These are phyloP conservation scores for Acer saccharum DNA, from an alignment of 345 rosid species.

Conservation along the genomic window DNA sequence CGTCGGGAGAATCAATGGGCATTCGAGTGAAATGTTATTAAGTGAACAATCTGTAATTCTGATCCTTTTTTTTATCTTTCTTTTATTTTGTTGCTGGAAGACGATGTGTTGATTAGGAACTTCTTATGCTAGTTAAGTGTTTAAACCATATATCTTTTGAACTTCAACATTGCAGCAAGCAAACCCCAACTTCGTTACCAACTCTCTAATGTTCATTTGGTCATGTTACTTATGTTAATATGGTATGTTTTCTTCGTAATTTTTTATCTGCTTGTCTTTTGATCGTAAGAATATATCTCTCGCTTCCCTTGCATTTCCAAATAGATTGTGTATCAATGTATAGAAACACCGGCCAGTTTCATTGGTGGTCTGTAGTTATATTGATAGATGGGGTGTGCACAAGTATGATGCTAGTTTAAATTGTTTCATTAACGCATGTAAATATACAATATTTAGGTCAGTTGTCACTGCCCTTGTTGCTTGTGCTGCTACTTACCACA, in stretches of 20 bases:
- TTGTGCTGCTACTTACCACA: conserved; percentile 45
- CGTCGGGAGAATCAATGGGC: conserved; percentile 80
- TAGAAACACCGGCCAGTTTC: background rate
- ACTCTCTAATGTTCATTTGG: background rate
- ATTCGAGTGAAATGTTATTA: conserved; percentile 49
- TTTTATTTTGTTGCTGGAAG: background rate
- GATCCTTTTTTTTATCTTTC: background rate
- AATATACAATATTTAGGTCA: background rate
- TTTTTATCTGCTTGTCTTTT: background rate
- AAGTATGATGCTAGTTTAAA: background rate
- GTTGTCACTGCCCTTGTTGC: background rate
- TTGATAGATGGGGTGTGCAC: background rate
- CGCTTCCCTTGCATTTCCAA: background rate
- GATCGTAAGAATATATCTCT: background rate
- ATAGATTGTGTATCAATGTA: background rate
- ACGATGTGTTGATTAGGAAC: background rate
- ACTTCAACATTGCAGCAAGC: background rate
- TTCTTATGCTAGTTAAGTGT: background rate
- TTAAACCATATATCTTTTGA: background rate
- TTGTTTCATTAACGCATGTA: background rate
- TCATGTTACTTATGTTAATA: conserved; percentile 18
- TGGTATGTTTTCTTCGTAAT: background rate
- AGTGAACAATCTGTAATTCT: background rate
- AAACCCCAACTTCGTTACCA: background rate
- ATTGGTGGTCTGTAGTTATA: background rate